A percentile compares a stretch with the other conserved stretches of the same genome.
These are phyloP conservation scores for Groenewaldozyma sp. DNA, from an alignment of 1,139 yeast species.

Conservation along the genomic window DNA sequence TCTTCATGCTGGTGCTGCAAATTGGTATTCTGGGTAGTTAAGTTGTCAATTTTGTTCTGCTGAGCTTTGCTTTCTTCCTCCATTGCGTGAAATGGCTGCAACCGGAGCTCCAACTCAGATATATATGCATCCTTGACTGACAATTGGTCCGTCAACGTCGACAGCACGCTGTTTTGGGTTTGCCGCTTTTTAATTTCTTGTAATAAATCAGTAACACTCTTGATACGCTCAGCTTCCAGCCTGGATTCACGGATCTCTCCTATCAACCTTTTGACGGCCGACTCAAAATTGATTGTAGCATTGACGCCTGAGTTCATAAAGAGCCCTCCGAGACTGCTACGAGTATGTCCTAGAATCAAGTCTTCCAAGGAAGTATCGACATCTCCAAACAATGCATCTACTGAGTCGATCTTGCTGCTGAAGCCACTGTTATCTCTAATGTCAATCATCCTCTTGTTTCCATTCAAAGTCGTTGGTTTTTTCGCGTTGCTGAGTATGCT, in stretches of 20 bases:
- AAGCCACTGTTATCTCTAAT: too few relatives aligned
- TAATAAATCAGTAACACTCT: slow-evolving; percentile 34
- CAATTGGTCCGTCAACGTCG: slow-evolving; percentile 16
- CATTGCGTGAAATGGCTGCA: slow-evolving; percentile 1
- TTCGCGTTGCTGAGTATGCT: neutral
- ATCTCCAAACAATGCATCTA: slow-evolving; percentile 79
- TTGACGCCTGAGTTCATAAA: slow-evolving; percentile 55
- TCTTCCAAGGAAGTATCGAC: slow-evolving; percentile 56
- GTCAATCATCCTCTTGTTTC: neutral
- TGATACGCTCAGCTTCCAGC: slow-evolving; percentile 37
- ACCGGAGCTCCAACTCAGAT: slow-evolving; percentile 15
- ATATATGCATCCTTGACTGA: slow-evolving; percentile 18
- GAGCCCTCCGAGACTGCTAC: slow-evolving; percentile 50
- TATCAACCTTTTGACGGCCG: slow-evolving; percentile 37
- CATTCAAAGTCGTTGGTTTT: neutral
- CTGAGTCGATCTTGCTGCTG: slow-evolving; percentile 27
- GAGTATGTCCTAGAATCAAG: slow-evolving; percentile 45
- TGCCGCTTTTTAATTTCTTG: slow-evolving; percentile 23
- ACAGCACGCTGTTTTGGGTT: slow-evolving; percentile 13
- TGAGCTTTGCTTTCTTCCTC: slow-evolving; percentile 7
- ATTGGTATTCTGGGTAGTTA: neutral
- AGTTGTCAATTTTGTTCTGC: neutral
- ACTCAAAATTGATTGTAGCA: slow-evolving; percentile 45
- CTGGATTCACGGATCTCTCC: slow-evolving; percentile 40
- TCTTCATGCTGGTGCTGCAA: slow-evolving; percentile 2